phyloP scores from a whole-genome alignment of 2,329 filamentous ascomycete genomes.

The Phialophora tarda region DNA sequence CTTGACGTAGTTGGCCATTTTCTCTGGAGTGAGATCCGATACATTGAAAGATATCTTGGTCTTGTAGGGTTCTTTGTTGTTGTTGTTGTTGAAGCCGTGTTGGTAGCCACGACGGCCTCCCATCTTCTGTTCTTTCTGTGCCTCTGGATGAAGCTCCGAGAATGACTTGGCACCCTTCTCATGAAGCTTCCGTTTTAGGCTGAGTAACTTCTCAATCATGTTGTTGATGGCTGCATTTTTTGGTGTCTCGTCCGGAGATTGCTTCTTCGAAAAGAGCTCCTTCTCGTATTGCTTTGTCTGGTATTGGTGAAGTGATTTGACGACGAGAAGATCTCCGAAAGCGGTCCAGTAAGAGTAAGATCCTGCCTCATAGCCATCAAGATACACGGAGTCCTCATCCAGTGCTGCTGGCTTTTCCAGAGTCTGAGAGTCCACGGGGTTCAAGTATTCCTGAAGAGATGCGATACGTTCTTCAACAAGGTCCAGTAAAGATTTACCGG shows the following conservation, averaged over 20 bases:
- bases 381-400: slow-evolving; percentile 56
- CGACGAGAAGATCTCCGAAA: slow-evolving; percentile 48
- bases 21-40: slow-evolving; percentile 58
- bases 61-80: slow-evolving; percentile 51
- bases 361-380: slow-evolving; percentile 55
- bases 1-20: slow-evolving; percentile 65
- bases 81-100: background rate
- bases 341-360: slow-evolving; percentile 67
- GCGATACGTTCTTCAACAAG: slow-evolving; percentile 60
- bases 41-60: slow-evolving; percentile 59
- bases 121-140: slow-evolving; percentile 56
- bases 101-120: slow-evolving; percentile 16
- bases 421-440: slow-evolving; percentile 9
- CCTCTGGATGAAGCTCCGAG: slow-evolving; percentile 65
- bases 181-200: slow-evolving; percentile 62
- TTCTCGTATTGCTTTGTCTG: slow-evolving; percentile 47
- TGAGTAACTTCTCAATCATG: slow-evolving; percentile 59
- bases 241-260: slow-evolving; percentile 46
- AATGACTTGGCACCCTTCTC: slow-evolving; percentile 70
- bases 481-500: slow-evolving; percentile 61
- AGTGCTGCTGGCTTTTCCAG: slow-evolving; percentile 29
- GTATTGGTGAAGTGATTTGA: slow-evolving; percentile 39
- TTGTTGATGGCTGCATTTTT: slow-evolving; percentile 63
- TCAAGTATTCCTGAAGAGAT: slow-evolving; percentile 56
- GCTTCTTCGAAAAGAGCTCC: slow-evolving; percentile 42